These are phyloP conservation scores for Uncinocarpus reesii DNA, from an alignment of 2,329 filamentous ascomycete species.

Conservation along the genomic window DNA sequence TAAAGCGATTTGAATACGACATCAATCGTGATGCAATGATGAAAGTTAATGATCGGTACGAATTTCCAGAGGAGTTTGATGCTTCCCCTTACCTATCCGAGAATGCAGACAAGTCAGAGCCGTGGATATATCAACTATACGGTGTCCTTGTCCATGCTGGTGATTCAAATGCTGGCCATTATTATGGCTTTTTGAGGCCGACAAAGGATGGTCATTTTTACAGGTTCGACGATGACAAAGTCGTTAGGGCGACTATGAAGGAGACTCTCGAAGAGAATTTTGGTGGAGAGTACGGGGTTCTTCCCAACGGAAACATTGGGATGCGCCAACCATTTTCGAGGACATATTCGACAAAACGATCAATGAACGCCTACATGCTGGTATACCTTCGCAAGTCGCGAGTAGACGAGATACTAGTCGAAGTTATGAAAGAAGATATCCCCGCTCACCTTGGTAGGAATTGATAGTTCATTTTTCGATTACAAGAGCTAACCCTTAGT, in stretches of 20 bases:
- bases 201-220: constrained; percentile 90
- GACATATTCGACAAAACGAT: constrained; percentile 54
- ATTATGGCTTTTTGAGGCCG: constrained; percentile 94
- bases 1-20: constrained; percentile 89
- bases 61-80: constrained; percentile 42
- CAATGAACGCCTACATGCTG: constrained; percentile 94
- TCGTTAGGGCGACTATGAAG: constrained; percentile 82
- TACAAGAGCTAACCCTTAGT: constrained; percentile 19
- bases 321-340: constrained; percentile 56
- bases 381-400: constrained; percentile 88
- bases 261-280: constrained; percentile 96
- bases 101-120: constrained; percentile 74
- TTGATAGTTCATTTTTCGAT: not conserved
- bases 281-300: constrained; percentile 66
- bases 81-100: constrained; percentile 78
- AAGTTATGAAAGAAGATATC: constrained; percentile 65
- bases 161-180: constrained; percentile 93
- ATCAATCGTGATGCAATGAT: constrained; percentile 94
- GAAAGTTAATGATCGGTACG: constrained; percentile 60
- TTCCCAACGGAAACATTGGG: constrained; percentile 46
- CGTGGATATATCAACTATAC: constrained; percentile 86
- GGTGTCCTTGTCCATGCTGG: constrained; percentile 94
- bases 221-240: constrained; percentile 93
- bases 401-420: constrained; percentile 69
- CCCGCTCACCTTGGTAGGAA: constrained; percentile 66